Base-by-base conservation (phyloP, 805 yeast genomes). In the Priceomyces medius region DNA sequence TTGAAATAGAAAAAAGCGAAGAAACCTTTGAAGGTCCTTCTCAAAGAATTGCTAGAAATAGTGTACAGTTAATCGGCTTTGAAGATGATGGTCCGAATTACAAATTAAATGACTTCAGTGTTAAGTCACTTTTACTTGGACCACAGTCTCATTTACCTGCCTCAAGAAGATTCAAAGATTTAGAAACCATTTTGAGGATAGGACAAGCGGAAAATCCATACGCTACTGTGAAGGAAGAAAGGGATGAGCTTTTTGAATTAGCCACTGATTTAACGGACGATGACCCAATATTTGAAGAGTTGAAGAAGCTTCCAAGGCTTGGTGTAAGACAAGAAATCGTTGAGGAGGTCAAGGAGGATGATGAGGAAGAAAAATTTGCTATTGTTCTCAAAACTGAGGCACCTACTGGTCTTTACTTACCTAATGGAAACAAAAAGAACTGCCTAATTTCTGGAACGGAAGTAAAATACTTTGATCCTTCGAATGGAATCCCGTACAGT, bases 381-480 rank as follows among this genome's bases (percentile, higher is more conserved):
- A 64, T 70, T 20, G 53, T 51, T 12, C 71, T 85, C 38, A 74
- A 69, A 18, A 85, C 91, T 0, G 81, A 79, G 41, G 85, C 91
- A 1, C 93, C 91, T 2, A 70, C 81, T 3, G 91, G 91, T 13
- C 80, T 84, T 21, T 77, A 81, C 47, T 66, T 84, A 43, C 84
- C 88, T 31, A 86, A 73, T 59, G 88, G 86, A 20, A 73, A 73
- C 38, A 81, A 79, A 60, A 76, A 80, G 62, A 63, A 73, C 53
- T 85, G 96, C 72, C 68, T 83, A 19, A 80, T 90, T 33, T 81
- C 88, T 2, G 96, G 96, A 2, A 76, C 76, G 37, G 82, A 81
- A 35, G 95, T 93, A 13, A 76, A 80, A 54, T 91, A 88, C 61
- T 81, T 85, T 48, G 98, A 91, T 67, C 98, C 98, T 0, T 74